phyloP scores from a whole-genome alignment of 1,139 yeast species.

The Yamadazyma membranifaciens region DNA sequence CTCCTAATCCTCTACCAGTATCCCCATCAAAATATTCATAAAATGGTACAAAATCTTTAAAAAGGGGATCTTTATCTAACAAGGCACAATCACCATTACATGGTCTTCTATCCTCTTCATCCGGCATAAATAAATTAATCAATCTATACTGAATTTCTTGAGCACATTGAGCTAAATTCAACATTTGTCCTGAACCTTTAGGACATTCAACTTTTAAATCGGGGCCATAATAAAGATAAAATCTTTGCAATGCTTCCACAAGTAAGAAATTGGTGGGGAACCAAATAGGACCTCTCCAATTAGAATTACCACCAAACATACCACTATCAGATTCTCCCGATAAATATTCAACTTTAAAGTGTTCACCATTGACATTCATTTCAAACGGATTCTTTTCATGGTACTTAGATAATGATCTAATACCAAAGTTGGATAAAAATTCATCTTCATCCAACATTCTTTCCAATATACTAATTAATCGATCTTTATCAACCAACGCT shows the following conservation, averaged over 20 bases:
- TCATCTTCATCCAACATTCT: conserved; percentile 88
- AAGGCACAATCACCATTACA: conserved; percentile 70
- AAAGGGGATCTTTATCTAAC: conserved; percentile 68
- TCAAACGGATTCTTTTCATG: conserved; percentile 86
- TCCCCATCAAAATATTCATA: conserved; percentile 95
- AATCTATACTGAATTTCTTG: conserved; percentile 88
- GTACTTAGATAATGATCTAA: conserved; percentile 83
- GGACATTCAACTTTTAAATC: conserved; percentile 89
- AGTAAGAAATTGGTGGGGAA: conserved; percentile 88
- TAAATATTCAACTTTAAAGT: conserved; percentile 72
- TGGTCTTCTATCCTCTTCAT: conserved; percentile 71
- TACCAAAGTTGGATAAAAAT: conserved; percentile 83
- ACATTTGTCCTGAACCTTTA: conserved; percentile 74
- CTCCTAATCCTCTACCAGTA: conserved; percentile 92
- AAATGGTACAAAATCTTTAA: conserved; percentile 76
- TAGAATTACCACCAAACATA: conserved; percentile 95
- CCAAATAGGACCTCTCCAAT: conserved; percentile 99
- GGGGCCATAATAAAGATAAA: conserved; percentile 87
- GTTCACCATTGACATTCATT: conserved; percentile 81
- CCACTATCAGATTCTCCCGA: conserved; percentile 96
- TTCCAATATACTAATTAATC: conserved; percentile 72
- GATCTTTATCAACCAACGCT: conserved; percentile 79
- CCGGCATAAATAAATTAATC: conserved; percentile 75
- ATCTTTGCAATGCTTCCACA: conserved; percentile 86
- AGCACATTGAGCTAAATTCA: conserved; percentile 90